phyloP scores from a whole-genome alignment of 163 green algal species.

The Chloromonas sp. region DNA sequence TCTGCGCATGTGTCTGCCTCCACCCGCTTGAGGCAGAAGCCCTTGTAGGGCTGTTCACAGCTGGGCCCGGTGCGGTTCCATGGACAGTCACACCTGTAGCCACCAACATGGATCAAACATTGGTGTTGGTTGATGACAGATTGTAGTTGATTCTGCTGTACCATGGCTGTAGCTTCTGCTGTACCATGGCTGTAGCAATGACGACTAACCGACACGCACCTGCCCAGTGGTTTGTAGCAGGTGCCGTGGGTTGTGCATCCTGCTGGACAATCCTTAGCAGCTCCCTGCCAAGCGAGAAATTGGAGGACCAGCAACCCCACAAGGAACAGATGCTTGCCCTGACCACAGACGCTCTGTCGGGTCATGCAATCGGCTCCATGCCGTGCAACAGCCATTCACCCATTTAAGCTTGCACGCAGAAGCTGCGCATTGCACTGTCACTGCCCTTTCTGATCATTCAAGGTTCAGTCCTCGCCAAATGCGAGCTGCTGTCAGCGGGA shows the following conservation, averaged over 20 bases:
- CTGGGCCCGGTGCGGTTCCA: constrained; percentile 5
- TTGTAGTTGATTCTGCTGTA: neutral
- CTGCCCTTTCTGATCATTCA: too few species aligned
- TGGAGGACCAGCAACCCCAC: too few species aligned
- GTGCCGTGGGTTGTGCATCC: constrained; percentile 7
- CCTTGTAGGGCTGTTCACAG: neutral
- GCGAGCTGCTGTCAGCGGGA: too few species aligned
- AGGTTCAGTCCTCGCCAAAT: too few species aligned
- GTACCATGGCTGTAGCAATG: neutral
- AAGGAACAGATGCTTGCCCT: too few species aligned
- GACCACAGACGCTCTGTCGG: too few species aligned
- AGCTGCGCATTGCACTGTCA: too few species aligned
- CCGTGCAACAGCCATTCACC: too few species aligned
- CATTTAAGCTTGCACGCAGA: too few species aligned
- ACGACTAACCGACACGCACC: neutral
- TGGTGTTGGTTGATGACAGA: neutral
- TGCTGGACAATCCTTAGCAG: neutral
- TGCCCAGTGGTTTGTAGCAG: constrained; percentile 6
- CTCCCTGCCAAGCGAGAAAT: too few species aligned
- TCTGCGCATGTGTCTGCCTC: constrained; percentile 4
- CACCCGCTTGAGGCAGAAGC: neutral
- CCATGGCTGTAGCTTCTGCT: neutral
- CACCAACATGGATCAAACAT: neutral
- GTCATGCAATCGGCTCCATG: too few species aligned
- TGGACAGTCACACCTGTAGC: constrained; percentile 5